Evolutionary conservation across 345 rosid species (phyloP), one percentile per base, ranked within the genome.

Genomic region (Syzygium aromaticum): DNA sequence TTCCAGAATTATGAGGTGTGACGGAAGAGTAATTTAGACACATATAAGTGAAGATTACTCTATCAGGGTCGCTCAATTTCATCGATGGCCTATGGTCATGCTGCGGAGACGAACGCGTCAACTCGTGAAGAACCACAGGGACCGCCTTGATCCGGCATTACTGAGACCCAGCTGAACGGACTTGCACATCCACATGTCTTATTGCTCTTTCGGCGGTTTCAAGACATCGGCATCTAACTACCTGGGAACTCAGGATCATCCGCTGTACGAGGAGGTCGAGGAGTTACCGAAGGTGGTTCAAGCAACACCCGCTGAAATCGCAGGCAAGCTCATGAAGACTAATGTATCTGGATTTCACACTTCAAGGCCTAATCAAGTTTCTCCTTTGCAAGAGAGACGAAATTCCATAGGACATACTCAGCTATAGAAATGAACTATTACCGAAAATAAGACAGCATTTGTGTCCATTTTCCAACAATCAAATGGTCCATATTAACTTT

Each of bases 141-240:
- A 91, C 86, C 92, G 89, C 15, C 90, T 93, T 7, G 98, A 96
- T 83, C 95, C 94, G 9, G 94, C 90, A 38, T 57, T 93, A 51
- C 93, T 92, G 23, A 89, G 97, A 61, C 97, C 96, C 40, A 94
- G 97, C 49, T 91, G 95, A n/a, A 93, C 94, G 91, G 96, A 95
- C 88, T 90, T 93, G 67, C 95, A 91, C 63, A 61, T 95, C 22
- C 90, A 88, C 56, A 90, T 94, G 95, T 91, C 92, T 43, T 92
- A 92, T 49, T 92, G 94, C 84, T 89, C 88, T 52, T 92, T 92
- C 53, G 12, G 14, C 19, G 89, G 94, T 61, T 93, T 95, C 92
- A 89, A 86, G 90, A 89, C 88, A 30, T 87, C 91, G 3, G 93
- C 91, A 52, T 82, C 77, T 7, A 85, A 92, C 86, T 94, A 92